These are phyloP conservation scores for Otatea glauca DNA, from an alignment of 176 grass and related monocot genomes.

Conservation along the genomic window DNA sequence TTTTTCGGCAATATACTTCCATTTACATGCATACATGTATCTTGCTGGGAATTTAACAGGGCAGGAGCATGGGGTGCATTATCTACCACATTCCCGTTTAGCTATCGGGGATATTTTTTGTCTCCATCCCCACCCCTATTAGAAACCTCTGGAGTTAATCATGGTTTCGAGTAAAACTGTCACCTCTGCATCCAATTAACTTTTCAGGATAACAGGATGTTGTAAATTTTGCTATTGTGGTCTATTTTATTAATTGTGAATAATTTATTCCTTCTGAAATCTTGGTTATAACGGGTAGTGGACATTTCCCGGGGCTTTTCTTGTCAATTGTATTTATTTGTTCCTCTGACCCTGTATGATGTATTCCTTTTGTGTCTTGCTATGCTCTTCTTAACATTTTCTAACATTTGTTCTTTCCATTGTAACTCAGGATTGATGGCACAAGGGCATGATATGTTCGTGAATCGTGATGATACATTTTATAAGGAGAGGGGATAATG, in stretches of 20 bases:
- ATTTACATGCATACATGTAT: constrained; percentile 20
- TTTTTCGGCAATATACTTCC: background rate
- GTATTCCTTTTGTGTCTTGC: background rate
- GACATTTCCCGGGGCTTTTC: background rate
- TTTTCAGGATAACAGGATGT: background rate
- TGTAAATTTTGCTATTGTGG: constrained; percentile 1
- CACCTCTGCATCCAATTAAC: background rate
- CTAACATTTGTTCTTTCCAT: constrained; percentile 3
- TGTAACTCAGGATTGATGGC: constrained; percentile 52
- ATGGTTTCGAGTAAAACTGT: constrained; percentile 11
- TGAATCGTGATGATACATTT: background rate
- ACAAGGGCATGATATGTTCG: background rate
- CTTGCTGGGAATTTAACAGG: background rate
- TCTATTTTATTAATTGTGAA: background rate
- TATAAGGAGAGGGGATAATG: background rate
- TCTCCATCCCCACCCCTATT: background rate
- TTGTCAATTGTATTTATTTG: background rate
- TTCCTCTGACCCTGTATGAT: background rate
- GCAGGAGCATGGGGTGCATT: background rate
- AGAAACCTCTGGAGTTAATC: constrained; percentile 26
- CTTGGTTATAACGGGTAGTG: background rate
- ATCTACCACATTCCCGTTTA: constrained; percentile 1
- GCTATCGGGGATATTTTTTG: background rate
- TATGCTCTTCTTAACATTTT: background rate
- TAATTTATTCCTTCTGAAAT: background rate